Base-by-base conservation (phyloP, 2,329 filamentous ascomycete genomes). In the Ophiostoma sp. region DNA sequence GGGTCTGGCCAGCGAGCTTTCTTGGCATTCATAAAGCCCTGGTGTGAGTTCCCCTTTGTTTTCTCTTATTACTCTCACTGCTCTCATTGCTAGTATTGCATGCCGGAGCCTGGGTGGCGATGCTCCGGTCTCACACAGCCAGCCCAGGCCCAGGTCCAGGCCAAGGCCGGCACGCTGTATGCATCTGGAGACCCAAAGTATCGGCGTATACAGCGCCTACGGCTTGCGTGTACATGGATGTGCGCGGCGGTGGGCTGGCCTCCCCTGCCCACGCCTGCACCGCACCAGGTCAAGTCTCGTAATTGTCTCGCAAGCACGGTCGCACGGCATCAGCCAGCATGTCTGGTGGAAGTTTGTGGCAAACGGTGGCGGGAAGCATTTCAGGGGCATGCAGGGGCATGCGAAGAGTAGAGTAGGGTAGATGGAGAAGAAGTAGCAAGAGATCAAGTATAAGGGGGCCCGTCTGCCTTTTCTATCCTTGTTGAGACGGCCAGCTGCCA, bases 321-420 rank as follows among this genome's bases (percentile, higher is more conserved):
- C n/a, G 23, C 23, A 57, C 52, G 4, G 52, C 7, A 15, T 57
- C 23, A 57, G 52, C 52, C 23, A 27, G 23, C 52, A 27, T 27
- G n/a, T 17, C 52, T 57, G n/a, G 52, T 57, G 52, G 52, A 57
- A 57, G 52, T 57, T 57, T 57, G 8, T 57, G 52, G 52, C 52
- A 57, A 57, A 13, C 44, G 5, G n/a, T 57, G 52, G 23, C 52
- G 48, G 48, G 7, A 15, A 54, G n/a, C 13, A 10, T 27, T 54
- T 3, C 36, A 39, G 36, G 36, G 36, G 36, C 36, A 54, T 54
- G 15, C 36, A 39, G 36, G 36, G 36, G 36, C 36, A 39, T 31
- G 27, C 27, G 27, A 20, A 15, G 15, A 48, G 15, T 4, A 39
- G n/a, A 39, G 8, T 11, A 39, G 44, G 44, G 15, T 15, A 52